Evolutionary conservation across 73 alveolate genomes (phyloP).

Genomic region (Paramecium octaurelia): DNA sequence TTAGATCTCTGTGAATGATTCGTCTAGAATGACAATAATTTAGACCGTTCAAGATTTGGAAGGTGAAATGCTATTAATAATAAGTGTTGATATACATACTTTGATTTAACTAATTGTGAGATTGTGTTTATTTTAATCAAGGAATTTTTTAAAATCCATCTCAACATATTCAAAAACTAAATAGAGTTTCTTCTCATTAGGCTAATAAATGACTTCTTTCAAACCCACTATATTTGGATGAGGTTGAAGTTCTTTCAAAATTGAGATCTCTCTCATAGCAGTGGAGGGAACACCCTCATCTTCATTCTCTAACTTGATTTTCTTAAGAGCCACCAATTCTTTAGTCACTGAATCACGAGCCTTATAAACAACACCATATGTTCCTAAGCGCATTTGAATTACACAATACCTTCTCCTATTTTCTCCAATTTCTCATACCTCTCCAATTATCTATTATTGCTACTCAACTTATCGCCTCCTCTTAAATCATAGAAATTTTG

Average conservation of each 20-base stretch:
- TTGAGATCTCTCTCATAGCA: conserved; percentile 88
- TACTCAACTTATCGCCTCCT: not conserved
- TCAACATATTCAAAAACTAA: conserved; percentile 83
- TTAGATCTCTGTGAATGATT: conserved; percentile 84
- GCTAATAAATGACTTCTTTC: conserved; percentile 63
- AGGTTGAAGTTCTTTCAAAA: conserved; percentile 73
- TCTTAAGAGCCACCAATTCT: conserved; percentile 90
- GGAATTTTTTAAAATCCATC: conserved; percentile 73
- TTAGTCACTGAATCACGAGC: conserved; percentile 72
- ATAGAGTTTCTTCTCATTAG: conserved; percentile 69
- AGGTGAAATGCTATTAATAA: conserved; percentile 67
- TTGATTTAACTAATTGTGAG: conserved; percentile 50
- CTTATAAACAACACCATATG: conserved; percentile 94
- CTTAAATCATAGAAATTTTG: not conserved
- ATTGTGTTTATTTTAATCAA: conserved; percentile 62
- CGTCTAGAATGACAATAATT: conserved; percentile 83
- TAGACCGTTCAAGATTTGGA: conserved; percentile 78
- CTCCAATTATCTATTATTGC: conserved; percentile 46
- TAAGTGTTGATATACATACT: not conserved
- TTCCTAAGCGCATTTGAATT: conserved; percentile 62
- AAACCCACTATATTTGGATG: conserved; percentile 88
- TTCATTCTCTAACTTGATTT: conserved; percentile 85
- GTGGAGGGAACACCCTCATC: conserved; percentile 96
- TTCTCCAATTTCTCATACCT: conserved; percentile 79
- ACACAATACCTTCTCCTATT: conserved; percentile 75